Evolutionary conservation across 352 stramenopile species (phyloP).

Genomic region (Pythium biforme): DNA sequence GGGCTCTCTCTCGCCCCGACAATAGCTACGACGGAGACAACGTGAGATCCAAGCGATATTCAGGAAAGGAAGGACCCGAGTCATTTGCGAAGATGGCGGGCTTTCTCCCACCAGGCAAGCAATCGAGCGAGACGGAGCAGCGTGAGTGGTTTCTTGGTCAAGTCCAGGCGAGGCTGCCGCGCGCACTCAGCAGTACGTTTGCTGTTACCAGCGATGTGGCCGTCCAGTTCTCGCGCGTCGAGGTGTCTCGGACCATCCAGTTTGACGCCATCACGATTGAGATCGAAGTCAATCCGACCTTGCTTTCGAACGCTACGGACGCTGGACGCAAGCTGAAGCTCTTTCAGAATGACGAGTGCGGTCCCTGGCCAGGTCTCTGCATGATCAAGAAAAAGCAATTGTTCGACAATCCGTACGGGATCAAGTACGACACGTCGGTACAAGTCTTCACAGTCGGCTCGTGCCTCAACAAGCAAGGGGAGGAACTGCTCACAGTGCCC

Average conservation of each 20-base stretch:
- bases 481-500: background rate
- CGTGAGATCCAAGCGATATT: background rate
- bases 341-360: background rate
- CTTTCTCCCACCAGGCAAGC: background rate
- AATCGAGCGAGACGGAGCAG: background rate
- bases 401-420: background rate
- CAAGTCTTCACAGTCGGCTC: background rate
- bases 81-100: background rate
- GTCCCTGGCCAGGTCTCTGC: conserved; percentile 10
- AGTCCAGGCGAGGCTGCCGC: background rate
- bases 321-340: background rate
- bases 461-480: background rate
- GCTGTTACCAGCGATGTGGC: too few relatives aligned
- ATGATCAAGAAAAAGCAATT: background rate
- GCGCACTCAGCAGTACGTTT: background rate
- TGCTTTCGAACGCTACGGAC: background rate
- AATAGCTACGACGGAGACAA: background rate
- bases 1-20: background rate
- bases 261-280: conserved; percentile 13
- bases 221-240: conserved; percentile 2
- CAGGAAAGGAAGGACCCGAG: background rate
- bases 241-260: background rate
- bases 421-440: background rate
- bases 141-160: conserved; percentile 10
- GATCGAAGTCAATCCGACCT: background rate